Conservation (phyloP, 2,329 filamentous ascomycete genomes). For the Diatrype stigma region DNA sequence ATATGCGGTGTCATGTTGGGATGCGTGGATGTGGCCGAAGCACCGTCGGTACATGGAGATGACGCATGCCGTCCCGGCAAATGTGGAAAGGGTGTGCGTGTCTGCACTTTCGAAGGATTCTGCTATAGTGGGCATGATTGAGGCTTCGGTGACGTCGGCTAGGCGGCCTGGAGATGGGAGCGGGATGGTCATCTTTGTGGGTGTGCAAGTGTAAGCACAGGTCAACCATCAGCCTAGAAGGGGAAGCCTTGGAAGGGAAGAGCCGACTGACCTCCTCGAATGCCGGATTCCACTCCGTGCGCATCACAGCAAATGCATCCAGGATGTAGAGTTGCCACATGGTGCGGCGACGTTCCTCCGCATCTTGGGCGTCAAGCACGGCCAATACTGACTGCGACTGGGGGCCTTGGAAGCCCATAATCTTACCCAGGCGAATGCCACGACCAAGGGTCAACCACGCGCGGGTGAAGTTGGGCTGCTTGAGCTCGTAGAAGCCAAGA, state of each 20-base stretch:
- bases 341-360: conserved; percentile 3
- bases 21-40: conserved; percentile 1
- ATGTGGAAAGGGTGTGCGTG: neutral
- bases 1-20: neutral
- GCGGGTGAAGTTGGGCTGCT: conserved; percentile 1
- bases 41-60: conserved; percentile 1
- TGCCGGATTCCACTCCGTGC: neutral
- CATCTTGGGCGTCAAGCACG: neutral
- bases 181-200: neutral
- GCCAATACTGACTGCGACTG: no score
- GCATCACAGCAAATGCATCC: conserved; percentile 3
- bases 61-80: conserved; percentile 1
- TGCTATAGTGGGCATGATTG: conserved; percentile 1
- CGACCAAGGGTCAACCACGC: conserved; percentile 5
- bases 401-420: conserved; percentile 3
- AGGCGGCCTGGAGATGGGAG: neutral
- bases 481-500: conserved; percentile 3
- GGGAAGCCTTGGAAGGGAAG: no score
- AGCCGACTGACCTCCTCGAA: neutral
- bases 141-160: neutral
- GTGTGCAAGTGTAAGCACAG: no score
- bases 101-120: neutral
- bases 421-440: conserved; percentile 1
- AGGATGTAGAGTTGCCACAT: conserved; percentile 6
- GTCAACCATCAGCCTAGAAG: no score